Conservation (phyloP, 169 alveolate genomes). For the Plasmodium relictum region DNA sequence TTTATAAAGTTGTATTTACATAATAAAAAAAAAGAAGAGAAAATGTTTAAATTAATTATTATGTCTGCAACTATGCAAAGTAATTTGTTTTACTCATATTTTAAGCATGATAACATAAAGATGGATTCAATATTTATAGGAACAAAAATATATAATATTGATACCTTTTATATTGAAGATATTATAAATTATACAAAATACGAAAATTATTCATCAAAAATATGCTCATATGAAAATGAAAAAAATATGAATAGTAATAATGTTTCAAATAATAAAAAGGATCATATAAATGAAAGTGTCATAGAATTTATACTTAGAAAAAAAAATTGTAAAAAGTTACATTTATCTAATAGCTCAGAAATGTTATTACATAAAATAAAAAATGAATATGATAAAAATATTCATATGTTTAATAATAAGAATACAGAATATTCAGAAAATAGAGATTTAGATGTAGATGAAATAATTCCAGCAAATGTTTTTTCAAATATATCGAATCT, state of each 20-base stretch:
- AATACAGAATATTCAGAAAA: not conserved
- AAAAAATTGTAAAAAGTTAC: conserved; percentile 20
- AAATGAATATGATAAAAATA: conserved; percentile 38
- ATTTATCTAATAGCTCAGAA: conserved; percentile 15
- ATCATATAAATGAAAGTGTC: conserved; percentile 9
- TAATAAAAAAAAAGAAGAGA: conserved; percentile 23
- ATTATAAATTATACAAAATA: conserved; percentile 21
- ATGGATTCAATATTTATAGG: conserved; percentile 33
- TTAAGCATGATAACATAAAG: conserved; percentile 53
- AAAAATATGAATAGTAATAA: not conserved
- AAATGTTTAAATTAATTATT: conserved; percentile 86
- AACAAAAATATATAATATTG: conserved; percentile 33
- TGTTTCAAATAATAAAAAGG: not conserved
- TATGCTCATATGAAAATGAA: not conserved
- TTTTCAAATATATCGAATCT: conserved; percentile 33
- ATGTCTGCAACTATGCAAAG: conserved; percentile 93
- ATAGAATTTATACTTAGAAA: conserved; percentile 43
- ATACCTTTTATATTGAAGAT: conserved; percentile 48
- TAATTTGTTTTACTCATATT: conserved; percentile 86
- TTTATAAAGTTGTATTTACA: conserved; percentile 43
- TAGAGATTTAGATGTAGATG: conserved; percentile 30
- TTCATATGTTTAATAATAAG: conserved; percentile 14
- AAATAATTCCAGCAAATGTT: conserved; percentile 46
- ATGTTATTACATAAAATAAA: conserved; percentile 27
- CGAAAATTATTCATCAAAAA: not conserved